phyloP scores from a whole-genome alignment of 768 basidiomycete genomes.

The Mycena kentingensis region DNA sequence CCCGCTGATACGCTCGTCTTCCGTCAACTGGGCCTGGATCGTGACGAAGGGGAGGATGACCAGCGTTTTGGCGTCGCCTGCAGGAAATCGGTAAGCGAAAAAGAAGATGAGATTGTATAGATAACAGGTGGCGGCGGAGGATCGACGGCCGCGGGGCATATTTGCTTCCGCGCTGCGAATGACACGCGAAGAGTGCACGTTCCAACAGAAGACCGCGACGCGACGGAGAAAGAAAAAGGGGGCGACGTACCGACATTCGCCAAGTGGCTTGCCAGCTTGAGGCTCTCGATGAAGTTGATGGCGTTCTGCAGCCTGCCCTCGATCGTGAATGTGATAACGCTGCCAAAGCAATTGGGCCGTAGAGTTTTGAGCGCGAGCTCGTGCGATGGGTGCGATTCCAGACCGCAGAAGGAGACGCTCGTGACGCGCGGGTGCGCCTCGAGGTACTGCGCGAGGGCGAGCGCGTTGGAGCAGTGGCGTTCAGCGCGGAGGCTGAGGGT shows the following conservation, averaged over 20 bases:
- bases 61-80: slow-evolving; percentile 72
- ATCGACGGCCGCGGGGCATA: too few species aligned
- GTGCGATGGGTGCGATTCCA: slow-evolving; percentile 62
- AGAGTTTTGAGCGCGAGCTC: slow-evolving; percentile 57
- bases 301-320: slow-evolving; percentile 56
- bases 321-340: slow-evolving; percentile 78
- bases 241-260: slow-evolving; percentile 64
- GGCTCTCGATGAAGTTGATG: slow-evolving; percentile 63
- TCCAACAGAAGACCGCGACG: not conserved
- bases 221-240: not conserved
- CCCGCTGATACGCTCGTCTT: slow-evolving; percentile 44
- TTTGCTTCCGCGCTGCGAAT: not conserved
- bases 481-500: slow-evolving; percentile 47
- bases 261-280: slow-evolving; percentile 69
- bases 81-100: too few species aligned
- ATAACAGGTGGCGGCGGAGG: too few species aligned
- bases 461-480: slow-evolving; percentile 23
- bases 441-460: slow-evolving; percentile 45
- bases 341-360: slow-evolving; percentile 59
- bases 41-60: slow-evolving; percentile 77
- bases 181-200: not conserved
- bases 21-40: slow-evolving; percentile 68
- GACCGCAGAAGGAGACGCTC: slow-evolving; percentile 79
- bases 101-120: too few species aligned
- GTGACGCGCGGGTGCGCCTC: slow-evolving; percentile 62